Percentiles rank a stretch among this genome's conserved stretches.
Conservation (phyloP, 2,329 filamentous ascomycete genomes). For the Amphichorda felina region DNA sequence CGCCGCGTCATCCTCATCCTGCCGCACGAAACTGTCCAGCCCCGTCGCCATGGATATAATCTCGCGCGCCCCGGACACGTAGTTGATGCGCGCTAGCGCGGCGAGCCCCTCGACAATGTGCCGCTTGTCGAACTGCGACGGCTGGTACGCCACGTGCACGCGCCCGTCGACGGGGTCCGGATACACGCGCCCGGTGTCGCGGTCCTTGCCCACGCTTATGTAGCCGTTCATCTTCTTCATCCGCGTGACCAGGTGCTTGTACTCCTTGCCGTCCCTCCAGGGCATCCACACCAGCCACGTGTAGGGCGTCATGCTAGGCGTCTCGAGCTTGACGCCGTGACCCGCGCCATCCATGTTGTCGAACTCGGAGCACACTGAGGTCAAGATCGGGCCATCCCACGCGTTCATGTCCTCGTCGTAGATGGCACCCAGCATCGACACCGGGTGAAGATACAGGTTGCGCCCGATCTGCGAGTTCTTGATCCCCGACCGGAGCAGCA, state of each 20-base stretch:
- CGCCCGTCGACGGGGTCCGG: conserved; percentile 2
- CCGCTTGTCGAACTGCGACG: conserved; percentile 53
- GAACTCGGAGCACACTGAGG: conserved; percentile 3
- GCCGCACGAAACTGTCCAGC: conserved; percentile 43
- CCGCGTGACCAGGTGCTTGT: neutral
- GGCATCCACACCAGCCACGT: conserved; percentile 1
- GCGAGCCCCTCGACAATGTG: conserved; percentile 56
- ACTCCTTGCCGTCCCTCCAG: conserved; percentile 1
- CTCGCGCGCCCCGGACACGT: conserved; percentile 60
- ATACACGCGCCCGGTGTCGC: conserved; percentile 1
- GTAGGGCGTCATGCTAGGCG: conserved; percentile 1
- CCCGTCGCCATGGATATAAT: conserved; percentile 53
- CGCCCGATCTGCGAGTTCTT: conserved; percentile 1
- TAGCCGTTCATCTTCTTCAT: neutral
- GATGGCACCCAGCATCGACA: neutral
- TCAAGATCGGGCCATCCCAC: conserved; percentile 1
- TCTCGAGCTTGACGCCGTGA: conserved; percentile 2
- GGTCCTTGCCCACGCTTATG: conserved; percentile 1
- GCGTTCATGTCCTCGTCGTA: conserved; percentile 1
- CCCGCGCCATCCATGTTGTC: conserved; percentile 2
- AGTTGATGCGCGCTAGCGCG: conserved; percentile 58
- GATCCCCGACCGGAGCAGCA: conserved; percentile 1
- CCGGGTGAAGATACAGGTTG: conserved; percentile 1
- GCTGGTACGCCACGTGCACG: conserved; percentile 36
- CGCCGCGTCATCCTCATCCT: conserved; percentile 26